Percentiles rank a stretch among this genome's conserved stretches.
Conservation (phyloP, 805 yeast species). For the Kregervanrija delftensis region DNA sequence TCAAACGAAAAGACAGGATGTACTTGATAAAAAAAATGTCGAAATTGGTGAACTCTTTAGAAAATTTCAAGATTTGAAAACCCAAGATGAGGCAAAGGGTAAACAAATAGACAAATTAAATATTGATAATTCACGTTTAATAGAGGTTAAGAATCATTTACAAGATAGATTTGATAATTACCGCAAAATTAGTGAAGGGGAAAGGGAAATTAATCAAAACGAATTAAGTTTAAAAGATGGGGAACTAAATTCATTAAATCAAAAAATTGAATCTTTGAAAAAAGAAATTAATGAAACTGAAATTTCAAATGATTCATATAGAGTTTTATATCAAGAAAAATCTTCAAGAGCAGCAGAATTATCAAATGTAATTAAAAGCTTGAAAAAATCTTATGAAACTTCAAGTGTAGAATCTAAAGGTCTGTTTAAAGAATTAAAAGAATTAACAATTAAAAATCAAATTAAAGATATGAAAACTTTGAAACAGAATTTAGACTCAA, state of each 20-base stretch:
- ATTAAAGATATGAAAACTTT: constrained; percentile 5
- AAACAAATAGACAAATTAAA: constrained; percentile 27
- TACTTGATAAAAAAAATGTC: constrained; percentile 32
- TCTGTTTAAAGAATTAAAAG: constrained; percentile 25
- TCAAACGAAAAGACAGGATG: constrained; percentile 34
- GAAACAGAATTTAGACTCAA: constrained; percentile 6
- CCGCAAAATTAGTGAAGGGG: background rate
- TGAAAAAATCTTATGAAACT: constrained; percentile 20
- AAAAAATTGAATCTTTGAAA: constrained; percentile 9
- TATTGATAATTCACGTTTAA: constrained; percentile 3
- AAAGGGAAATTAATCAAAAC: constrained; percentile 1
- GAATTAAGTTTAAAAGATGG: constrained; percentile 10
- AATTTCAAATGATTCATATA: constrained; percentile 23
- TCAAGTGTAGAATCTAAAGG: constrained; percentile 29
- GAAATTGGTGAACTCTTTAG: constrained; percentile 37
- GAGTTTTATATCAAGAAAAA: constrained; percentile 36
- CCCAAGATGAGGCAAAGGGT: constrained; percentile 20
- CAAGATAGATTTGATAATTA: constrained; percentile 7
- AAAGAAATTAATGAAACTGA: constrained; percentile 8
- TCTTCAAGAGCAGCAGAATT: constrained; percentile 44
- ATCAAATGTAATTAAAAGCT: constrained; percentile 22
- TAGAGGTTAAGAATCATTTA: constrained; percentile 10
- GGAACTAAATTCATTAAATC: constrained; percentile 11
- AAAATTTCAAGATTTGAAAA: constrained; percentile 27
- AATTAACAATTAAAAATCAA: constrained; percentile 13